Evolutionary conservation across 2,329 filamentous ascomycete species (phyloP), one percentile per base, ranked within the genome.

Genomic region (Raffaelea deltoideospora): DNA sequence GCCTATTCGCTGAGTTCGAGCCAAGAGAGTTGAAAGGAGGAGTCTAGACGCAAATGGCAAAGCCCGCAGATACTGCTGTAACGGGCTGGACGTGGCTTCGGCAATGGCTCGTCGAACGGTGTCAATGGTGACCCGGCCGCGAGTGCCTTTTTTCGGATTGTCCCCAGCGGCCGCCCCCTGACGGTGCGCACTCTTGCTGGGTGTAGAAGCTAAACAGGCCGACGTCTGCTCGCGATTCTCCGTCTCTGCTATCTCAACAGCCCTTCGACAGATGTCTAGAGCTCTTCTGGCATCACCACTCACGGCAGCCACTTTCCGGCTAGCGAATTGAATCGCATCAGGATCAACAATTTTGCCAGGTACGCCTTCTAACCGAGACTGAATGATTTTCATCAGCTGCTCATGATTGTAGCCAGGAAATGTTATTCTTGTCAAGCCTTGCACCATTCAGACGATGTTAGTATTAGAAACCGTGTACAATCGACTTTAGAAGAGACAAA

Each of bases 371-470:
- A 98, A 70, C 22, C 90, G 79, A n/a, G 86, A 93, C 51, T 88
- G 79, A 44, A 98, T 95, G 51, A 98, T 98, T 47, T 80, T 81
- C 81, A 96, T 94, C 29, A 98, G 70, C 57, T 98, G 90, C 41
- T 90, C 86, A 55, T 98, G 87, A 39, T 86, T 95, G 57, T 98
- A 98, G 18, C 90, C 90, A 0, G 90, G 84, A 49, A 98, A 98
- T 0, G 90, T 95, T 52, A 98, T 95, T 50, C 92, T 75, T 8
- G 87, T 95, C 34, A 98, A 65, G 18, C 88, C 63, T 64, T 19
- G 17, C 6, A n/a, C n/a, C n/a, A n/a, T n/a, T n/a, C n/a, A n/a
- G n/a, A n/a, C n/a, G n/a, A n/a, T n/a, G n/a, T n/a, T n/a, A 28
- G 10, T 8, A 20, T 31, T 20, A 27, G 31, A 30, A 21, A n/a